Evolutionary conservation across 495 filamentous ascomycete genomes (phyloP).

Genomic region (Aspergillus steynii): DNA sequence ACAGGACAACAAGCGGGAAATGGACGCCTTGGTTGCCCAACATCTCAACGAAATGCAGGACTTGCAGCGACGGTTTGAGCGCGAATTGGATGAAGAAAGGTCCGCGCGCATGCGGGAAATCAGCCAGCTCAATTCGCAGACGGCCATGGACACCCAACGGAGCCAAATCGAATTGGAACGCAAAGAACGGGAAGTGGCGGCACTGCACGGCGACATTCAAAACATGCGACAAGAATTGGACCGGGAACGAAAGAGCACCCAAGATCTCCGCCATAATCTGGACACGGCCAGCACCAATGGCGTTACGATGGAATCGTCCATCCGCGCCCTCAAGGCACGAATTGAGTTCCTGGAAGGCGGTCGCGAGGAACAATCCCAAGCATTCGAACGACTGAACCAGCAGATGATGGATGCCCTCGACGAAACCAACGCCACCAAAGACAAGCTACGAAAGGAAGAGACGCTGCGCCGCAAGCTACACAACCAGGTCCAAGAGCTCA

Average conservation of each 20-base stretch:
- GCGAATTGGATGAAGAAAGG: slow-evolving; percentile 67
- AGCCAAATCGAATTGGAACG: slow-evolving; percentile 60
- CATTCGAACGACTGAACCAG: slow-evolving; percentile 73
- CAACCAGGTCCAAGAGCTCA: slow-evolving; percentile 98
- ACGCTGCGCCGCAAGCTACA: slow-evolving; percentile 88
- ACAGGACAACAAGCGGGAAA: slow-evolving; percentile 42
- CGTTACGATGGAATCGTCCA: slow-evolving; percentile 68
- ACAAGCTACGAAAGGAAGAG: slow-evolving; percentile 88
- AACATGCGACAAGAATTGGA: slow-evolving; percentile 59
- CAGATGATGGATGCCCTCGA: slow-evolving; percentile 74
- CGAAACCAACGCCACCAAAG: slow-evolving; percentile 66
- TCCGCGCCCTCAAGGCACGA: slow-evolving; percentile 70
- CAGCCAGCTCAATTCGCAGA: slow-evolving; percentile 60
- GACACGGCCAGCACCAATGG: slow-evolving; percentile 62
- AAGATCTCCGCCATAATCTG: slow-evolving; percentile 60
- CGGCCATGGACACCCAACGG: slow-evolving; percentile 63
- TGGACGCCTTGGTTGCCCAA: slow-evolving; percentile 37
- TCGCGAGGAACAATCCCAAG: slow-evolving; percentile 77
- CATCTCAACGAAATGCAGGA: slow-evolving; percentile 53
- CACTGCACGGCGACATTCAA: slow-evolving; percentile 54
- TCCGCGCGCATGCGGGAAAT: slow-evolving; percentile 60
- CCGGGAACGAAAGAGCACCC: slow-evolving; percentile 57
- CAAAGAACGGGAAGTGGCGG: slow-evolving; percentile 61
- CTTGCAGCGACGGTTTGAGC: slow-evolving; percentile 47
- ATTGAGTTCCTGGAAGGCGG: slow-evolving; percentile 88